phyloP scores from a whole-genome alignment of 176 grass and related monocot species.

The Eleusine indica region DNA sequence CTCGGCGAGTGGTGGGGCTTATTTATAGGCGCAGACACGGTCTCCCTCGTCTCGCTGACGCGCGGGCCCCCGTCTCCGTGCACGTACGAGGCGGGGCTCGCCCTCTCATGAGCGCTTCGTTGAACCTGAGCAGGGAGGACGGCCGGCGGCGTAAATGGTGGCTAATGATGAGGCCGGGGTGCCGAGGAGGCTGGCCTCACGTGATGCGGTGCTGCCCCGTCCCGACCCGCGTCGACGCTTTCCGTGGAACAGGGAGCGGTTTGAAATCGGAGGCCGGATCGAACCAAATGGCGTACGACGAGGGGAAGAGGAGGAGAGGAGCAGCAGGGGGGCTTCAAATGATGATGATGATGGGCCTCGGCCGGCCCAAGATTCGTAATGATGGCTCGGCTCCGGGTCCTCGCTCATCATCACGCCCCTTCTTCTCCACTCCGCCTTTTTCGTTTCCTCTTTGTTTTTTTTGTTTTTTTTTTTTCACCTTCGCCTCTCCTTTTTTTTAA shows the following conservation, averaged over 20 bases:
- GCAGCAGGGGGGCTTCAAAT: slow-evolving; percentile 42
- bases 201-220: slow-evolving; percentile 39
- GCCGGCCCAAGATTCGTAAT: slow-evolving; percentile 99
- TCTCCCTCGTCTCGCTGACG: slow-evolving; percentile 12
- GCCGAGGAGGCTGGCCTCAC: slow-evolving; percentile 53
- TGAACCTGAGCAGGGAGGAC: slow-evolving; percentile 20
- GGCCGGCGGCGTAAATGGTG: slow-evolving; percentile 71
- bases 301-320: background rate
- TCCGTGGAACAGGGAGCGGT: slow-evolving; percentile 9
- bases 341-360: slow-evolving; percentile 87
- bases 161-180: slow-evolving; percentile 69
- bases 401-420: slow-evolving; percentile 61
- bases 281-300: slow-evolving; percentile 14
- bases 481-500: background rate
- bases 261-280: background rate
- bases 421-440: background rate
- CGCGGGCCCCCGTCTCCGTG: slow-evolving; percentile 18
- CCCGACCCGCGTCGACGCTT: background rate
- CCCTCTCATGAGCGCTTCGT: slow-evolving; percentile 31
- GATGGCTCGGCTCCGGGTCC: slow-evolving; percentile 70
- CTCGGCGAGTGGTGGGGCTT: slow-evolving; percentile 44
- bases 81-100: slow-evolving; percentile 17
- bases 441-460: background rate
- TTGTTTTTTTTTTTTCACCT: background rate
- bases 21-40: slow-evolving; percentile 57